Base-by-base conservation (phyloP, 345 rosid genomes). In the Erysimum cheiranthoides region DNA sequence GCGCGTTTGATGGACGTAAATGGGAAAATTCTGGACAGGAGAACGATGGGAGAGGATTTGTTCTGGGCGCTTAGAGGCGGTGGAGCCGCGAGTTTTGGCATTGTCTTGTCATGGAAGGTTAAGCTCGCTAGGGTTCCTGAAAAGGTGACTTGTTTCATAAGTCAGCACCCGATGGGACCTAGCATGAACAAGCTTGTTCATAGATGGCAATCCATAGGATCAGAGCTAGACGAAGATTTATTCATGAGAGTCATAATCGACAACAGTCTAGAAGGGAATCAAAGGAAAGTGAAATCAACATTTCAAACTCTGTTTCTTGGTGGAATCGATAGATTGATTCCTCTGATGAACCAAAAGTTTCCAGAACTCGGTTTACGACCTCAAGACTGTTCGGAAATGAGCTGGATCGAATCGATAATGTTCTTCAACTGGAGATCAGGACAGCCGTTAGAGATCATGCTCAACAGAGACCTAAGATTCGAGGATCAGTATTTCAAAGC, bases 241-340 rank as follows among this genome's bases (percentile, higher is more conserved):
- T 90, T 86, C 79, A 79, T 88, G 34, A 85, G 92, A 77, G 78
- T 79, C 47, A 64, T 78, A 1, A 42, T 77, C 8, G 72, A 66
- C 5, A 68, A 73, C 4, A 61, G 11, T 12, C 35, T 0, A 40
- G 73, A 66, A 40, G 73, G 78, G 17, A 54, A 30, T 66, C 68
- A 53, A 49, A 84, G 74, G 13, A 85, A 64, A 0, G 49, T 78
- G 0, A 73, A 53, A 46, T 34, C 75, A 0, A 18, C 68, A 9
- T 85, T 85, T 18, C 74, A 70, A 18, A 71, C 77, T 35, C 67
- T 82, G 70, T 84, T 86, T 74, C 78, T 89, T 2, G 90, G 91
- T 4, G 53, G 66, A 10, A 30, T 77, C 2, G 83, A 81, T 8
- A 61, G 56, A 40, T 64, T 89, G 10, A 69, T 87, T 35, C 51